Evolutionary conservation across 2,329 filamentous ascomycete species (phyloP), one percentile per base, ranked within the genome.

Genomic region (Colletotrichum caudatum): DNA sequence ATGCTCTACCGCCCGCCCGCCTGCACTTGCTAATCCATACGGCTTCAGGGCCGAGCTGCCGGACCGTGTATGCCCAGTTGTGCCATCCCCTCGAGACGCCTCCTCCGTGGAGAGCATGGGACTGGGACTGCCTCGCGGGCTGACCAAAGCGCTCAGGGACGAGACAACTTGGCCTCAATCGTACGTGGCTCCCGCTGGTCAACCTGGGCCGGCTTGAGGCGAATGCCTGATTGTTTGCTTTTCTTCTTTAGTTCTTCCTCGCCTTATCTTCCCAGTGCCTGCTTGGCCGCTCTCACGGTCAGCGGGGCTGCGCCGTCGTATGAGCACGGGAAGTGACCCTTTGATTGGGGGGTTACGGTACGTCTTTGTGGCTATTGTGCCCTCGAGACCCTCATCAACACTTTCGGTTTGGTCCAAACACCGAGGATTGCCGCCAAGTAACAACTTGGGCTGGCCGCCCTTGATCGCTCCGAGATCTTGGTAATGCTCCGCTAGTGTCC

Each of bases 291-390:
- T 58, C 57, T 18, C 57, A 18, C 57, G 56, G 67, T 68, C 64
- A 53, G 54, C 68, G 44, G 41, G 53, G 41, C 37, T 62, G 64
- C 58, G 51, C 58, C 46, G 48, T 71, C 69, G 51, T 64, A 71
- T 68, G 69, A 71, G 53, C 44, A 68, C 64, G 51, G 51, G 35
- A 59, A 46, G 29, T 39, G 33, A 20, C 9, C 29, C 14, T 37
- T 18, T 63, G 44, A 71, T 71, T 63, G 44, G 69, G 56, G 41
- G 51, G 18, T 62, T 67, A 68, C 69, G 50, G 33, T 41, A 41
- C 48, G 23, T 35, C 20, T 41, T 18, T 18, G 23, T 35, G 58
- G 16, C 41, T 48, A 18, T 1, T 33, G 29, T 35, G 51, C 51
- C 51, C 18, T 54, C 29, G 4, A 18, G 9, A n/a, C 53, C 33